Conservation (phyloP, 805 yeast genomes). For the Pichia membranifaciens region DNA sequence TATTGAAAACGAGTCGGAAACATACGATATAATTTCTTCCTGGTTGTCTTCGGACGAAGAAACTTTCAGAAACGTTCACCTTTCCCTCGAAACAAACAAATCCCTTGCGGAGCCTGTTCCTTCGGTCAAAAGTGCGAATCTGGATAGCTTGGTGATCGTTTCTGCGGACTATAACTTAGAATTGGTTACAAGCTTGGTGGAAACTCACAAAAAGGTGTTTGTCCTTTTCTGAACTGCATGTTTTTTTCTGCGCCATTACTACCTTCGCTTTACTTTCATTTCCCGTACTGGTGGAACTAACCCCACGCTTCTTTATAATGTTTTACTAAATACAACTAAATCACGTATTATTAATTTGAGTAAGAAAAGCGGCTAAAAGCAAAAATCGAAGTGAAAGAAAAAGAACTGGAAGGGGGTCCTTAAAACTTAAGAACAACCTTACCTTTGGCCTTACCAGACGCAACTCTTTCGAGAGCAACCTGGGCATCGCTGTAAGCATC, state of each 20-base stretch:
- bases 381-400: background rate
- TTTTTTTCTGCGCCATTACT: too few species aligned
- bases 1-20: slow-evolving; percentile 2
- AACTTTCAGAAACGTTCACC: slow-evolving; percentile 4
- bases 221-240: slow-evolving; percentile 16
- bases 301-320: too few species aligned
- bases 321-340: too few species aligned
- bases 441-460: slow-evolving; percentile 52
- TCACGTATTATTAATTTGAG: too few species aligned
- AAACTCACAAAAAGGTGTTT: slow-evolving; percentile 22
- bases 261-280: too few species aligned
- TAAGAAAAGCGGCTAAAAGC: background rate
- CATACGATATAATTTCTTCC: background rate
- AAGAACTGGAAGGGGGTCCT: background rate
- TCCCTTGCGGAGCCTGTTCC: slow-evolving; percentile 6
- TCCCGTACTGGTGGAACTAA: too few species aligned
- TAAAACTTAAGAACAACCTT: slow-evolving; percentile 43
- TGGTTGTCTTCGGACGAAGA: slow-evolving; percentile 4
- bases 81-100: slow-evolving; percentile 2
- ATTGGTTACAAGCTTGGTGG: slow-evolving; percentile 18
- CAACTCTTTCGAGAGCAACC: slow-evolving; percentile 45
- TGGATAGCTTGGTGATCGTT: slow-evolving; percentile 23
- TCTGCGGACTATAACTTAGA: slow-evolving; percentile 10
- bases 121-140: slow-evolving; percentile 1
- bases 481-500: slow-evolving; percentile 42